phyloP scores from a whole-genome alignment of 2,329 filamentous ascomycete genomes.

The Diplodia sapinea region DNA sequence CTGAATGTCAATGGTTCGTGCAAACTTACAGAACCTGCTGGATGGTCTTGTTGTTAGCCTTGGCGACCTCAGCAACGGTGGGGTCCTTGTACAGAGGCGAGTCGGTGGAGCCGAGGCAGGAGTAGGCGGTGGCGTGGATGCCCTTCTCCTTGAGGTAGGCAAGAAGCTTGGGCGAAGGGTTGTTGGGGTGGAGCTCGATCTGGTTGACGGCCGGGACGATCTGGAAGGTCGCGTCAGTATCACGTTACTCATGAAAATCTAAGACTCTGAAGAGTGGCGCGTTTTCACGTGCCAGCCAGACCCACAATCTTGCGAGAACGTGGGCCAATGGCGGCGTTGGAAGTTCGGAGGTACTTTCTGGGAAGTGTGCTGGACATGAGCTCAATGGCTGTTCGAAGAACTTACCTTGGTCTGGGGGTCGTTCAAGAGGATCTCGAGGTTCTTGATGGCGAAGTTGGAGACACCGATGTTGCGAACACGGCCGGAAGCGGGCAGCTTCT shows the following conservation, averaged over 20 bases:
- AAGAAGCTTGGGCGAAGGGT: conserved; percentile 78
- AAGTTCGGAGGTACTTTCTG: background rate
- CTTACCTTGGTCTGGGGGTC: conserved; percentile 63
- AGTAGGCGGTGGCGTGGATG: conserved; percentile 78
- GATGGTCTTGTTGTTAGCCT: conserved; percentile 66
- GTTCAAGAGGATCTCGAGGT: conserved; percentile 75
- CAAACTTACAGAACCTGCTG: conserved; percentile 69
- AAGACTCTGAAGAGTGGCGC: background rate
- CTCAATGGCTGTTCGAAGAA: background rate
- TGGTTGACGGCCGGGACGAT: conserved; percentile 76
- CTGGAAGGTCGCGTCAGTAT: conserved; percentile 12
- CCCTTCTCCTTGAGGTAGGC: conserved; percentile 73
- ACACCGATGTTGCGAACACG: conserved; percentile 83
- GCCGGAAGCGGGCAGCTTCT: conserved; percentile 70
- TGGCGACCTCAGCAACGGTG: conserved; percentile 66
- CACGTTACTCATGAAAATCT: background rate
- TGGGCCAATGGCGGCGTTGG: background rate
- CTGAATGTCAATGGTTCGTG: background rate
- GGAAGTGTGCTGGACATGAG: no score
- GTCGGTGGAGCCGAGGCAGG: conserved; percentile 73
- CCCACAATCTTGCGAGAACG: background rate
- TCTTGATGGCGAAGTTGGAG: conserved; percentile 82
- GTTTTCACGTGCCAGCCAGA: background rate
- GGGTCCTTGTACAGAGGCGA: conserved; percentile 72
- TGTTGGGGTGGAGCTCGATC: conserved; percentile 79